Percentiles rank a stretch among this genome's conserved stretches.
phyloP scores from a whole-genome alignment of 305 asterid genomes.

The Plantago rigida region DNA sequence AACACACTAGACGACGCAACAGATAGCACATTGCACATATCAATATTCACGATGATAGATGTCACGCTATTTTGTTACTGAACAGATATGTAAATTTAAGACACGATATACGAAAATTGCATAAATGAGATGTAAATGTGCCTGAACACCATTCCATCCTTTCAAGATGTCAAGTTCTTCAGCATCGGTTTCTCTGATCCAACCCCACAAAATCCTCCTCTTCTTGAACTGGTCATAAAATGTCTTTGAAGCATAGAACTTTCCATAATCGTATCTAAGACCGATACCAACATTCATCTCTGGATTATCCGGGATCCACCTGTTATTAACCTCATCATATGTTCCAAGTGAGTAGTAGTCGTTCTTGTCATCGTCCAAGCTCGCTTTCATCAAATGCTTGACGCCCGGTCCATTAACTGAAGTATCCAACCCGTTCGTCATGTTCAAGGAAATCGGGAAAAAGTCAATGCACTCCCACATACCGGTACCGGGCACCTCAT shows the following conservation, averaged over 20 bases:
- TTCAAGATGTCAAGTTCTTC: slow-evolving; percentile 39
- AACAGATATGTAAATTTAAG: neutral
- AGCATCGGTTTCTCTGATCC: slow-evolving; percentile 38
- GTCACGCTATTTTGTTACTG: no score
- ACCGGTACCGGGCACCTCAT: slow-evolving; percentile 47
- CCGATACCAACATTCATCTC: slow-evolving; percentile 43
- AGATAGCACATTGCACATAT: neutral
- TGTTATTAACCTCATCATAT: slow-evolving; percentile 30
- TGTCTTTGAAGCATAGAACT: slow-evolving; percentile 21
- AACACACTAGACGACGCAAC: slow-evolving; percentile 23
- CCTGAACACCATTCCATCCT: slow-evolving; percentile 54
- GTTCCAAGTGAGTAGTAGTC: slow-evolving; percentile 49
- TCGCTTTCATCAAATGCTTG: slow-evolving; percentile 48
- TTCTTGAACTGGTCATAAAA: slow-evolving; percentile 40
- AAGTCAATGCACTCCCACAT: slow-evolving; percentile 49
- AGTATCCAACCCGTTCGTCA: slow-evolving; percentile 39
- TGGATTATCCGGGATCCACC: slow-evolving; percentile 44
- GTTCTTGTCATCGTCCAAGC: slow-evolving; percentile 37
- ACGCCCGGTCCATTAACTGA: slow-evolving; percentile 41
- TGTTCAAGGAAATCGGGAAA: slow-evolving; percentile 16
- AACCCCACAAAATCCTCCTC: slow-evolving; percentile 30
- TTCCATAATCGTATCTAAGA: slow-evolving; percentile 19
- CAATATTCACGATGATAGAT: no score
- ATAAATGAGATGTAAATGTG: slow-evolving; percentile 20
- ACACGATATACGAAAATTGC: no score